phyloP scores from a whole-genome alignment of 805 yeast genomes.

The Hanseniaspora nectarophila region DNA sequence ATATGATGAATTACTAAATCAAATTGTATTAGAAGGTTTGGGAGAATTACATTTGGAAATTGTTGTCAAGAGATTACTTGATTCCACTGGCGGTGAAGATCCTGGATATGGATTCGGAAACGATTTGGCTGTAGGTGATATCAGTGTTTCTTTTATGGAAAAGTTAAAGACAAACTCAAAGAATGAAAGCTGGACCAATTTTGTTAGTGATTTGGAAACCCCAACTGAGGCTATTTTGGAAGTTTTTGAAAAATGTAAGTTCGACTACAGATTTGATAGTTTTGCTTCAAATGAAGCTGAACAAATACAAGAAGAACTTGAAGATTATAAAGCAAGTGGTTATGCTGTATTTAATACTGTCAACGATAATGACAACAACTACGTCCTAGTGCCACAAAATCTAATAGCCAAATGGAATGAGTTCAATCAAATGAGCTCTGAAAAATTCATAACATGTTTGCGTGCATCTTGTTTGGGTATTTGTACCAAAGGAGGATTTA shows the following conservation, averaged over 20 bases:
- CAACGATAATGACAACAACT: conserved; percentile 9
- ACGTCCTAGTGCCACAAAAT: background rate
- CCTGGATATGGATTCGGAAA: conserved; percentile 9
- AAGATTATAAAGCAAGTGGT: background rate
- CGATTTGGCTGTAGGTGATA: conserved; percentile 41
- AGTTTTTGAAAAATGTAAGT: background rate
- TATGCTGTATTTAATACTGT: background rate
- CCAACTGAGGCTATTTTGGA: background rate
- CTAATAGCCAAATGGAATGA: conserved; percentile 2
- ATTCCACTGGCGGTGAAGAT: conserved; percentile 37
- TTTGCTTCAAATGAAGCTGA: background rate
- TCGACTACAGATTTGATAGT: conserved; percentile 1
- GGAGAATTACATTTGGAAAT: conserved; percentile 93
- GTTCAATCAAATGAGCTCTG: conserved; percentile 1
- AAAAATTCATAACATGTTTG: conserved; percentile 5
- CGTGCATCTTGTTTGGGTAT: conserved; percentile 9
- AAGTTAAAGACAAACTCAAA: conserved; percentile 28
- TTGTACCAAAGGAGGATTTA: conserved; percentile 5
- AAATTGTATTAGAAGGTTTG: conserved; percentile 93
- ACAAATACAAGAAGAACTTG: background rate
- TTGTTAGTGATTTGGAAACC: background rate
- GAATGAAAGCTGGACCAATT: background rate
- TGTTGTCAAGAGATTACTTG: conserved; percentile 63
- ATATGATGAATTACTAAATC: conserved; percentile 73
- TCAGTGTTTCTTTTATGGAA: conserved; percentile 85